These are phyloP conservation scores for Globisporangium barbulae DNA, from an alignment of 352 stramenopile species.

Conservation along the genomic window DNA sequence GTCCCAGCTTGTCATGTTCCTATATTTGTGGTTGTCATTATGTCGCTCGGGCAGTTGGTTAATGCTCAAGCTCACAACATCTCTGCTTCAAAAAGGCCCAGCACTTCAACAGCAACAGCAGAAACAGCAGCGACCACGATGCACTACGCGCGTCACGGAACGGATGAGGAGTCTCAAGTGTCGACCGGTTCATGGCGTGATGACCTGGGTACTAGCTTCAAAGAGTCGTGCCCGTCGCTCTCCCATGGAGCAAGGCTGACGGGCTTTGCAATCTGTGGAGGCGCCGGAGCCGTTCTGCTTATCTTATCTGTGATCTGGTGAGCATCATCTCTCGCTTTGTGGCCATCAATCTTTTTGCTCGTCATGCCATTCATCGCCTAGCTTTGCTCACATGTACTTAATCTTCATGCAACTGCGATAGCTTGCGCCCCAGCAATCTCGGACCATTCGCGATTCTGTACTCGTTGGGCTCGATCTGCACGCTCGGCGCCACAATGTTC, in stretches of 20 bases:
- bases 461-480: conserved; percentile 52
- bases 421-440: conserved; percentile 19
- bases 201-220: conserved; percentile 7
- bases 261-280: conserved; percentile 3
- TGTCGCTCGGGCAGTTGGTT: not conserved
- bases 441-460: conserved; percentile 36
- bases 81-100: not conserved
- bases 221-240: conserved; percentile 13
- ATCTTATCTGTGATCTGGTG: conserved; percentile 13
- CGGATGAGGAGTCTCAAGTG: conserved; percentile 6
- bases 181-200: conserved; percentile 8
- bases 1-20: conserved; percentile 1
- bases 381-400: not conserved
- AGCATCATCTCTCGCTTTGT: not conserved
- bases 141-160: conserved; percentile 14
- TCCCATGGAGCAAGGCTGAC: conserved; percentile 5
- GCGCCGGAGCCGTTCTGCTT: conserved; percentile 2
- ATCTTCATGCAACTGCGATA: not conserved
- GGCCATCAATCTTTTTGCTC: too few species aligned
- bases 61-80: conserved; percentile 1
- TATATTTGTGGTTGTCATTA: not conserved
- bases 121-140: not conserved
- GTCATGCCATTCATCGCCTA: not conserved
- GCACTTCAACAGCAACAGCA: not conserved
- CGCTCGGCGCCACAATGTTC: conserved; percentile 25